Evolutionary conservation across 129 eudicot species (phyloP).

Genomic region (Saposhnikovia divaricata): DNA sequence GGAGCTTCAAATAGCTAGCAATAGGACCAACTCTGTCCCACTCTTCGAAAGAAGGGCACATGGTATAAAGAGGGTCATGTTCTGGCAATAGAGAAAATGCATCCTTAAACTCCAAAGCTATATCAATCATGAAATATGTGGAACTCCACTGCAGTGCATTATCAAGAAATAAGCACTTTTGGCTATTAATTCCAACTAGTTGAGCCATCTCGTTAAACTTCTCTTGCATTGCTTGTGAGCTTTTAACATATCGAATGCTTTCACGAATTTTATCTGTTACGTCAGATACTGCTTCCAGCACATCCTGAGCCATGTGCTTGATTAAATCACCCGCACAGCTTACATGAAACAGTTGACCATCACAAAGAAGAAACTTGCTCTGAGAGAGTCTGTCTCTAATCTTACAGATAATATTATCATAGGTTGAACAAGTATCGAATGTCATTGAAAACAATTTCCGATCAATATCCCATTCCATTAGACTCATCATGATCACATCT

Average conservation of each 20-base stretch:
- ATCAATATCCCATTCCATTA: conserved; percentile 93
- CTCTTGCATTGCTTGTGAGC: conserved; percentile 52
- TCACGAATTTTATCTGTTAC: conserved; percentile 62
- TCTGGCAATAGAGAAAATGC: conserved; percentile 75
- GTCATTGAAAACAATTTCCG: conserved; percentile 82
- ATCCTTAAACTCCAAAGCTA: conserved; percentile 61
- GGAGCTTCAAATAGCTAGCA: conserved; percentile 56
- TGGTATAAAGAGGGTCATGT: conserved; percentile 45
- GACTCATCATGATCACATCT: conserved; percentile 54
- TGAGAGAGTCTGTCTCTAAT: conserved; percentile 76
- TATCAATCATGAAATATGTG: conserved; percentile 64
- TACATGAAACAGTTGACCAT: conserved; percentile 79
- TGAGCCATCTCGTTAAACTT: conserved; percentile 81
- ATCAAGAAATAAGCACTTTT: conserved; percentile 54
- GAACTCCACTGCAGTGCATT: conserved; percentile 68
- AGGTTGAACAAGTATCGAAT: conserved; percentile 39
- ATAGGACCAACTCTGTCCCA: conserved; percentile 59
- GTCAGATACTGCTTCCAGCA: conserved; percentile 46
- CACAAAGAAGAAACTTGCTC: conserved; percentile 62
- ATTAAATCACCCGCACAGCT: conserved; percentile 76
- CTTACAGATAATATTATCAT: conserved; percentile 52
- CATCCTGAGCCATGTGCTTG: conserved; percentile 66
- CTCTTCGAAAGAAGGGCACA: conserved; percentile 54
- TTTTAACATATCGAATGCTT: conserved; percentile 50
- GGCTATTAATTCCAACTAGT: conserved; percentile 40